Evolutionary conservation across 192 early-diverging fungal genomes (phyloP).

Genomic region (Dissophora ornata): DNA sequence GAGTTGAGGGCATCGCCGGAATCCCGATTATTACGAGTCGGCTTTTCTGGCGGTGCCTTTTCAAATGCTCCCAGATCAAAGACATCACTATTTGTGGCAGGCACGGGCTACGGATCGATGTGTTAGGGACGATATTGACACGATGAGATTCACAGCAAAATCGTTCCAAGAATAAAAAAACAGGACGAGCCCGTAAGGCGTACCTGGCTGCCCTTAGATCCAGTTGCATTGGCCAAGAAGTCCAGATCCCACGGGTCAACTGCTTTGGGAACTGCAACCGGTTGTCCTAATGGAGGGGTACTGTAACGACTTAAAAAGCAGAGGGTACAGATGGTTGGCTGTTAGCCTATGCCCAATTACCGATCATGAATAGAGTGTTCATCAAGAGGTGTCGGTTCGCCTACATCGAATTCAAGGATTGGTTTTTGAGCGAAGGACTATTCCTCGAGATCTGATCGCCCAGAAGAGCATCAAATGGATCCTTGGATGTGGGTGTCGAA

Average conservation of each 20-base stretch:
- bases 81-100: constrained; percentile 22
- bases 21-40: constrained; percentile 23
- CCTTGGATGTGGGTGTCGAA: constrained; percentile 6
- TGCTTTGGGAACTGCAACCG: constrained; percentile 2
- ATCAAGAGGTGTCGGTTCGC: neutral
- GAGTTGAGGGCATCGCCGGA: constrained; percentile 38
- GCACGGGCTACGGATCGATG: constrained; percentile 5
- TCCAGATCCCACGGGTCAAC: constrained; percentile 49
- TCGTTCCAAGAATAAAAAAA: no score
- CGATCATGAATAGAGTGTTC: no score
- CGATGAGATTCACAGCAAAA: neutral
- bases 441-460: constrained; percentile 40
- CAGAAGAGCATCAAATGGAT: constrained; percentile 33
- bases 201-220: constrained; percentile 29
- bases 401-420: constrained; percentile 46
- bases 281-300: constrained; percentile 40
- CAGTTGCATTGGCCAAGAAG: constrained; percentile 45
- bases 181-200: neutral
- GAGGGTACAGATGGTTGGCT: neutral
- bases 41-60: constrained; percentile 28
- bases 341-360: no score
- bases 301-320: constrained; percentile 28
- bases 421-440: constrained; percentile 35
- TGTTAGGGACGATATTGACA: neutral
- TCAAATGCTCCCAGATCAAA: constrained; percentile 50